Conservation (phyloP, 2,329 filamentous ascomycete species). For the Mariannaea sp. region DNA sequence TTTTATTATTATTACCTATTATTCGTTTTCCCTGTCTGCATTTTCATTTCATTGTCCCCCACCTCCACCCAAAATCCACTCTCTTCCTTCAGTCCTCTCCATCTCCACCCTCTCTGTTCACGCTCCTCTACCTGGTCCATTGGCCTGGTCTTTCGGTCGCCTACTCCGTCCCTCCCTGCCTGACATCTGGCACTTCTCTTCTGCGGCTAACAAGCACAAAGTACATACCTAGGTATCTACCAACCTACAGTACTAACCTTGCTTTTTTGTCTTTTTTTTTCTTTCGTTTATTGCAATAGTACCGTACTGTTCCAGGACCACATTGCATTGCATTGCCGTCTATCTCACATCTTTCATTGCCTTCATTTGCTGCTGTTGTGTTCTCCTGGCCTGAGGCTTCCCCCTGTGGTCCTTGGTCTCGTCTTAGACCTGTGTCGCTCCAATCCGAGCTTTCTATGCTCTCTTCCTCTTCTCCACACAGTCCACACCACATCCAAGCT, state of each 20-base stretch:
- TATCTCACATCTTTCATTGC: not conserved
- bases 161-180: too few species aligned
- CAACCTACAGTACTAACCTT: too few species aligned
- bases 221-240: too few species aligned
- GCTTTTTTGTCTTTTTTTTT: constrained; percentile 10
- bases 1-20: constrained; percentile 12
- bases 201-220: constrained; percentile 38
- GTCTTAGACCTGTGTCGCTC: constrained; percentile 24
- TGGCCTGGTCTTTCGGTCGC: constrained; percentile 39
- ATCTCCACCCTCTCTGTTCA: constrained; percentile 26
- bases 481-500: constrained; percentile 22
- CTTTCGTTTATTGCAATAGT: constrained; percentile 34
- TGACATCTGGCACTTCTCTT: constrained; percentile 42
- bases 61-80: constrained; percentile 33
- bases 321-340: too few species aligned
- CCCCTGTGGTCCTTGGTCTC: constrained; percentile 27
- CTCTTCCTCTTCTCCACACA: constrained; percentile 33
- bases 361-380: constrained; percentile 15
- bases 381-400: constrained; percentile 36
- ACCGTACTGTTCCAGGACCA: too few species aligned
- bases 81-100: constrained; percentile 29
- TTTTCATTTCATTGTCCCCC: constrained; percentile 33
- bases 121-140: constrained; percentile 40
- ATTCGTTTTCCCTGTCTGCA: constrained; percentile 15
- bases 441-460: constrained; percentile 31